Conservation (phyloP, 2,329 filamentous ascomycete genomes). For the Rutstroemia sp. region DNA sequence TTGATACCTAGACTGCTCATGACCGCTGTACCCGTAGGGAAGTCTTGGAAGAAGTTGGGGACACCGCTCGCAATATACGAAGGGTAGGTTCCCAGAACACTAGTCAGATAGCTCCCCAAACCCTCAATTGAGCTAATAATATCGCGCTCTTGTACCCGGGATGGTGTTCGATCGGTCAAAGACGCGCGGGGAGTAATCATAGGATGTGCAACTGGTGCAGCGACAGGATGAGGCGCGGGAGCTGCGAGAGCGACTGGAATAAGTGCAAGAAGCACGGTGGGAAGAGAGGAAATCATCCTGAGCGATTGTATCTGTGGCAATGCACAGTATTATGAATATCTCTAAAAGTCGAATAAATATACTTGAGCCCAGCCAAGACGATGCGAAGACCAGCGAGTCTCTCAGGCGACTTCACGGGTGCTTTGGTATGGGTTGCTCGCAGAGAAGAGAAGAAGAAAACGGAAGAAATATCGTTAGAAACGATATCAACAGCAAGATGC, state of each 20-base stretch:
- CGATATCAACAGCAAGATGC: background rate
- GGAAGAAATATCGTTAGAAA: background rate
- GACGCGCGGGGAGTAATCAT: slow-evolving; percentile 42
- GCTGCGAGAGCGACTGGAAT: slow-evolving; percentile 21
- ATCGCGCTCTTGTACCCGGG: slow-evolving; percentile 35
- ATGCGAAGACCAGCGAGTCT: too few relatives aligned
- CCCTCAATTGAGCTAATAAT: slow-evolving; percentile 42
- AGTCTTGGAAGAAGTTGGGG: slow-evolving; percentile 59
- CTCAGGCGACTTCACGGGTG: background rate
- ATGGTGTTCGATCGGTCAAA: slow-evolving; percentile 31
- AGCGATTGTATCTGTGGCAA: too few relatives aligned
- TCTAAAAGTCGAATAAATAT: too few relatives aligned
- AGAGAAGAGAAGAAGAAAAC: background rate
- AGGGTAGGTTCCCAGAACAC: slow-evolving; percentile 48
- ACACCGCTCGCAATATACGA: slow-evolving; percentile 57
- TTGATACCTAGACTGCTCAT: slow-evolving; percentile 53
- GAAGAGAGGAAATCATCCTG: slow-evolving; percentile 4
- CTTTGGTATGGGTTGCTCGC: background rate
- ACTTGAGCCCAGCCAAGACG: too few relatives aligned
- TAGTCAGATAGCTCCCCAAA: slow-evolving; percentile 41
- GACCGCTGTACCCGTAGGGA: slow-evolving; percentile 56
- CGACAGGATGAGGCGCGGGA: slow-evolving; percentile 20
- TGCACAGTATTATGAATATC: too few relatives aligned
- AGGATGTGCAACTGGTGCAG: slow-evolving; percentile 32
- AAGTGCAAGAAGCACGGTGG: slow-evolving; percentile 15